Conservation (phyloP, 2,329 filamentous ascomycete genomes). For the Blumeriella jaapii region DNA sequence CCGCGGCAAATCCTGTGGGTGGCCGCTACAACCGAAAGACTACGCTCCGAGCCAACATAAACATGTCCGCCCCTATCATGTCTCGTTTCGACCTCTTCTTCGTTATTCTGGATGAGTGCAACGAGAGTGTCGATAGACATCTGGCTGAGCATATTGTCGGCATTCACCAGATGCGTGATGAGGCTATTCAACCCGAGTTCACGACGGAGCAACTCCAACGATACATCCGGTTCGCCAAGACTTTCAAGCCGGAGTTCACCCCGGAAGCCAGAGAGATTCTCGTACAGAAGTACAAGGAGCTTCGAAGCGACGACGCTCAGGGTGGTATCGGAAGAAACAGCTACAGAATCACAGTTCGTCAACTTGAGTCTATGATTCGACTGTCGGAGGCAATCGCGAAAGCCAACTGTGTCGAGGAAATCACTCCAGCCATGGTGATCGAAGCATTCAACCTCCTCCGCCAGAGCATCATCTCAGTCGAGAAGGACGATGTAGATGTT, state of each 20-base stretch:
- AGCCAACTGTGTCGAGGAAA: slow-evolving; percentile 88
- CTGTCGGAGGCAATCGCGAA: slow-evolving; percentile 97
- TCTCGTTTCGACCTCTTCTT: slow-evolving; percentile 99
- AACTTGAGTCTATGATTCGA: slow-evolving; percentile 91
- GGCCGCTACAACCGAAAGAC: slow-evolving; percentile 97
- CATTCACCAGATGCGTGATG: slow-evolving; percentile 86
- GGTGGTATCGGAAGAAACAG: slow-evolving; percentile 89
- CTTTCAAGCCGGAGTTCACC: slow-evolving; percentile 87
- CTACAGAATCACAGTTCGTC: slow-evolving; percentile 93
- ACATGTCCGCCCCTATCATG: slow-evolving; percentile 99
- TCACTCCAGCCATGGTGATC: slow-evolving; percentile 72
- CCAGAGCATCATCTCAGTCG: slow-evolving; percentile 93
- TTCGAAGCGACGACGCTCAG: slow-evolving; percentile 85
- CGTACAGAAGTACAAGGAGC: slow-evolving; percentile 89
- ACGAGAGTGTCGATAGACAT: slow-evolving; percentile 80
- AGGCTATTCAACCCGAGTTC: slow-evolving; percentile 84
- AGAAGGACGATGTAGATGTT: slow-evolving; percentile 94
- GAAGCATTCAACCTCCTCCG: slow-evolving; percentile 87
- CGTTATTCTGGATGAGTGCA: slow-evolving; percentile 92
- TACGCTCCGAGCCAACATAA: slow-evolving; percentile 87
- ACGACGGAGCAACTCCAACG: slow-evolving; percentile 92
- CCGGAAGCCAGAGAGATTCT: slow-evolving; percentile 75
- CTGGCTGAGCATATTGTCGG: slow-evolving; percentile 90
- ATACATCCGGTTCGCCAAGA: slow-evolving; percentile 92
- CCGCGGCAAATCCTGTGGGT: slow-evolving; percentile 89